Conservation (phyloP, 208 protist genomes). For the Endotrypanum monterogeii region DNA sequence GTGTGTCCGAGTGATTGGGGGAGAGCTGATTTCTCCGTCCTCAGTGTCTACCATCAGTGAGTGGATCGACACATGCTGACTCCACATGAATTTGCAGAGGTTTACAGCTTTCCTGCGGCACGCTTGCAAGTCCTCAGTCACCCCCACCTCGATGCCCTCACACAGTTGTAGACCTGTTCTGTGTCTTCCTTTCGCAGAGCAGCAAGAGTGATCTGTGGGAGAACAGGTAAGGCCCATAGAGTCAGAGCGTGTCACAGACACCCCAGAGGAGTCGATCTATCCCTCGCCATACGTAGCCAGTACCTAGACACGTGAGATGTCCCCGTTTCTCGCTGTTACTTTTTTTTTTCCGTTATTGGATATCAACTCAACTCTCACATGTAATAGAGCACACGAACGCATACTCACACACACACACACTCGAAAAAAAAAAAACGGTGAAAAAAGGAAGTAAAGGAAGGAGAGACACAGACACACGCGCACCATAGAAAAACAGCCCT, state of each 20-base stretch:
- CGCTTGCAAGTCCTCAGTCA: neutral
- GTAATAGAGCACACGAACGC: neutral
- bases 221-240: neutral
- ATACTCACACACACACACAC: neutral
- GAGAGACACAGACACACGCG: neutral
- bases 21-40: neutral
- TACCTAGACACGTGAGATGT: neutral
- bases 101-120: too few relatives aligned
- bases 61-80: too few relatives aligned
- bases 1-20: neutral
- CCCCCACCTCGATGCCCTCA: neutral
- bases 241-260: neutral
- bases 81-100: neutral
- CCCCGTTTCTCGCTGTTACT: too few relatives aligned
- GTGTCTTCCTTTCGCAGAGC: neutral
- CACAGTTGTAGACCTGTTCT: neutral
- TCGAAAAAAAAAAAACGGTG: neutral
- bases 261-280: neutral
- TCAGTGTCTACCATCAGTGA: too few relatives aligned
- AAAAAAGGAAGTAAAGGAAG: neutral
- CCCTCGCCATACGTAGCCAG: neutral
- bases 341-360: too few relatives aligned
- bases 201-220: too few relatives aligned
- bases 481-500: neutral
- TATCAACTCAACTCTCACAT: too few relatives aligned